Base-by-base conservation (phyloP, 2,329 filamentous ascomycete genomes). In the Lachnellula willkommii region DNA sequence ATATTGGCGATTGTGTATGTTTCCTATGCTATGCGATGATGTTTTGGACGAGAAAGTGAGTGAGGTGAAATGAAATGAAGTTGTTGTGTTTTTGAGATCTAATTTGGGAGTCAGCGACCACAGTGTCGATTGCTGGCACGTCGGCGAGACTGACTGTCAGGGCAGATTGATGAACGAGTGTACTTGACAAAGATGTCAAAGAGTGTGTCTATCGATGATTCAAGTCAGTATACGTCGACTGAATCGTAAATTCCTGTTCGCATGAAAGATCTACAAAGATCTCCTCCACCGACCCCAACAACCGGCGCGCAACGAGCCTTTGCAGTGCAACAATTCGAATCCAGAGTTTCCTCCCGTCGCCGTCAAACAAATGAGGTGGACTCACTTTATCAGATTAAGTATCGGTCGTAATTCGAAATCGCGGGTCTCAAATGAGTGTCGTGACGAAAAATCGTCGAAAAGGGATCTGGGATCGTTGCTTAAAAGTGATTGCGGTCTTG, bases 171-270 rank as follows among this genome's bases (percentile, higher is more conserved):
- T 60, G 62, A 82, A 79, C 74, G 80, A 83, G 74, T 80, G 80
- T 80, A 81, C 75, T 79, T 81, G 80, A 82, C 78, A 74, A 70
- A 69, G 65, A 69, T 74, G 73, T 77, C 75, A 80, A 81, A 67
- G 77, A 81, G 73, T 69, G 78, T 77, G 54, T 60, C 65, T 66
- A 54, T 52, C 36, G 50, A 52, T 43, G 43, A 15, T 57, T 50
- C 24, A 53, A 36, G 65, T 67, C 58, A 68, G 62, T 56, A 61
- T 51, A 52, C 45, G 56, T 60, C 39, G 37, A 45, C 53, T 53
- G 50, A 56, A 50, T 46, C 37, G 51, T 53, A 43, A 53, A 39
- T 55, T 50, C 26, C 43, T 24, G 50, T 54, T 55, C 53, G 66
- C 61, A 67, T 66, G 53, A 66, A 63, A 63, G 63, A 68, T 64